Percentiles rank a stretch among this genome's conserved stretches.
phyloP scores from a whole-genome alignment of 495 filamentous ascomycete genomes.

The Sporormia fimetaria region DNA sequence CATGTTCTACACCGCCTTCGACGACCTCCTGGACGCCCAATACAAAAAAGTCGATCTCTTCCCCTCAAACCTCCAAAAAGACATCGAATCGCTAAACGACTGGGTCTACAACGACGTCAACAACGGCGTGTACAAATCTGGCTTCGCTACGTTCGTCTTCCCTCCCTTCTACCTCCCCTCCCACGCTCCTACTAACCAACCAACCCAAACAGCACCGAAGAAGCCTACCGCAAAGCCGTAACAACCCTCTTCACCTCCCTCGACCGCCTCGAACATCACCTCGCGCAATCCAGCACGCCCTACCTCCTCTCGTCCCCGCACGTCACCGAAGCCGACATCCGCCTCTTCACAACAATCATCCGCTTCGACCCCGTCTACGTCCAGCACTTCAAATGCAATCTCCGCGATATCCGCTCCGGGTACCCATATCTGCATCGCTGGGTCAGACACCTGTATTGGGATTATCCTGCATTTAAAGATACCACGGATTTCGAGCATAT shows the following conservation, averaged over 20 bases:
- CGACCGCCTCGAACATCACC: constrained; percentile 57
- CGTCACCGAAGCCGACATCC: constrained; percentile 73
- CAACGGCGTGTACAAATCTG: constrained; percentile 74
- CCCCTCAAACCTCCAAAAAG: constrained; percentile 43
- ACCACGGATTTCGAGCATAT: constrained; percentile 63
- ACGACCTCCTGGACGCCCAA: constrained; percentile 51
- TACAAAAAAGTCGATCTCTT: constrained; percentile 53
- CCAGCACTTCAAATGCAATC: constrained; percentile 89
- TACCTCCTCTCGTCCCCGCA: constrained; percentile 54
- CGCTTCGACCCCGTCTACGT: constrained; percentile 85
- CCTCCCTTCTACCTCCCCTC: constrained; percentile 1
- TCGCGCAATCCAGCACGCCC: constrained; percentile 43
- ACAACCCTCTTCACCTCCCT: constrained; percentile 57
- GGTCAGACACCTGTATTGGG: constrained; percentile 60
- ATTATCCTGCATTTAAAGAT: constrained; percentile 46
- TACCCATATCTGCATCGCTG: constrained; percentile 59
- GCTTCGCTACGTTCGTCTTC: constrained; percentile 47
- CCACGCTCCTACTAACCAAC: constrained; percentile 35
- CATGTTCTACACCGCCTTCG: constrained; percentile 66
- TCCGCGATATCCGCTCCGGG: constrained; percentile 68
- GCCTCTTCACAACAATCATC: constrained; percentile 72
- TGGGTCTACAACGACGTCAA: constrained; percentile 83
- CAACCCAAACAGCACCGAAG: constrained; percentile 42
- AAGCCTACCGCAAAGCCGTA: constrained; percentile 63
- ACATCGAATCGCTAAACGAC: constrained; percentile 66